These are phyloP conservation scores for Stipa capillata DNA, from an alignment of 176 grass and related monocot species.

Conservation along the genomic window DNA sequence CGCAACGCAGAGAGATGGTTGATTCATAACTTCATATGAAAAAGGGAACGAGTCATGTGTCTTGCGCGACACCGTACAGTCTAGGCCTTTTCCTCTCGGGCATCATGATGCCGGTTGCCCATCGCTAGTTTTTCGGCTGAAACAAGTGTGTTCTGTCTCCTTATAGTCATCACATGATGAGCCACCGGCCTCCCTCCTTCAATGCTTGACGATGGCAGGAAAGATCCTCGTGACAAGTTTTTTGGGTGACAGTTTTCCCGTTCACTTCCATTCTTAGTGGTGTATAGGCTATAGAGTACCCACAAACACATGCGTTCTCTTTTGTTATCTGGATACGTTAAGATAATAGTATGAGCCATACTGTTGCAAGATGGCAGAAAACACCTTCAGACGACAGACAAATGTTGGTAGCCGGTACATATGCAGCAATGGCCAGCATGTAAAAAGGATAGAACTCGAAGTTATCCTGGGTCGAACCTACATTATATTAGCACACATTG, in stretches of 20 bases:
- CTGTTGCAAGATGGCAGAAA: too few species aligned
- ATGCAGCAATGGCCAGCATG: neutral
- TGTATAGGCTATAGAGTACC: too few species aligned
- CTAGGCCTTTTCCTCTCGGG: neutral
- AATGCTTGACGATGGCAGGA: neutral
- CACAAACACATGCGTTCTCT: too few species aligned
- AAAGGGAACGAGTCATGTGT: neutral
- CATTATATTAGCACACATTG: too few species aligned
- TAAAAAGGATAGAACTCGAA: neutral
- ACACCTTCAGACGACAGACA: neutral
- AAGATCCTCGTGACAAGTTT: neutral
- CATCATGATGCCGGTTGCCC: constrained; percentile 18
- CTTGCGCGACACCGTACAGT: neutral
- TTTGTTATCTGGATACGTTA: neutral
- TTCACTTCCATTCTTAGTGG: neutral
- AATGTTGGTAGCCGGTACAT: neutral
- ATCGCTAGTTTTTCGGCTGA: neutral
- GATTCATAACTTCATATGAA: neutral
- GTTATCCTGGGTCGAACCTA: neutral
- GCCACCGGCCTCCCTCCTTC: neutral
- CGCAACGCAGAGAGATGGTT: neutral
- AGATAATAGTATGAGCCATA: neutral
- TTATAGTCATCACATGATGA: neutral
- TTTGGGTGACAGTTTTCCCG: neutral
- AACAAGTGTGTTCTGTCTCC: neutral